Percentiles rank a stretch among this genome's conserved stretches.
Evolutionary conservation across 1,284 basidiomycete species (phyloP).

Genomic region (Papiliotrema fonsecae): DNA sequence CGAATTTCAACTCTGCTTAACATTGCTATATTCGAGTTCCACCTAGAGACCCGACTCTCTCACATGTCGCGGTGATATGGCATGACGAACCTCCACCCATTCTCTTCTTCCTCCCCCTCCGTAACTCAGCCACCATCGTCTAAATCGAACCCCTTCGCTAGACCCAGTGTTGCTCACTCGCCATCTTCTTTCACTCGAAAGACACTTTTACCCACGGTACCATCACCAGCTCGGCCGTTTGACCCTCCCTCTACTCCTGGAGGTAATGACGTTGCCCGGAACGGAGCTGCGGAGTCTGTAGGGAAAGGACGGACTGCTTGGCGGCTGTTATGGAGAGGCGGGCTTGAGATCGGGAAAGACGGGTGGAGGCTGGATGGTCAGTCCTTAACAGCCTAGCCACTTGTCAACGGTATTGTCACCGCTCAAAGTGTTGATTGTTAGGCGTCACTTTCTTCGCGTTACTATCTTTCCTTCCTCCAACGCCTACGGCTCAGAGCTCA

Average conservation of each 20-base stretch:
- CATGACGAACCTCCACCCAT: background rate
- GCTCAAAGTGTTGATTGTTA: conserved; percentile 10
- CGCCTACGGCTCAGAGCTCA: conserved; percentile 12
- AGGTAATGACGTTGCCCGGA: conserved; percentile 1
- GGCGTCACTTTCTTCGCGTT: conserved; percentile 43
- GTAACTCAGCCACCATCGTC: no score
- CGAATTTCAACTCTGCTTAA: no score
- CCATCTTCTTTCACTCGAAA: conserved; percentile 23
- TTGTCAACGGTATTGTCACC: background rate
- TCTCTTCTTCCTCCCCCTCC: background rate
- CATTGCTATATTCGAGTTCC: no score
- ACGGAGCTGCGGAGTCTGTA: background rate
- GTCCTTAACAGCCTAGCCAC: conserved; percentile 4
- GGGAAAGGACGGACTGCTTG: conserved; percentile 20
- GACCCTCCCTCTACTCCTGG: conserved; percentile 6
- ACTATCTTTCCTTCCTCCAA: conserved; percentile 25
- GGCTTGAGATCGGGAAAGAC: conserved; percentile 42
- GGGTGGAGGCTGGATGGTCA: conserved; percentile 45
- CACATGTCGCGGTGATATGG: background rate
- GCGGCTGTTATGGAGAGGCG: conserved; percentile 47
- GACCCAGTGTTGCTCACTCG: conserved; percentile 11
- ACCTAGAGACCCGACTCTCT: no score
- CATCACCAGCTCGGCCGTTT: background rate
- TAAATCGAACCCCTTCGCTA: conserved; percentile 20
- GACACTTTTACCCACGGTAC: conserved; percentile 13